Base-by-base conservation (phyloP, 306 rosid genomes). In the Rosa persica region DNA sequence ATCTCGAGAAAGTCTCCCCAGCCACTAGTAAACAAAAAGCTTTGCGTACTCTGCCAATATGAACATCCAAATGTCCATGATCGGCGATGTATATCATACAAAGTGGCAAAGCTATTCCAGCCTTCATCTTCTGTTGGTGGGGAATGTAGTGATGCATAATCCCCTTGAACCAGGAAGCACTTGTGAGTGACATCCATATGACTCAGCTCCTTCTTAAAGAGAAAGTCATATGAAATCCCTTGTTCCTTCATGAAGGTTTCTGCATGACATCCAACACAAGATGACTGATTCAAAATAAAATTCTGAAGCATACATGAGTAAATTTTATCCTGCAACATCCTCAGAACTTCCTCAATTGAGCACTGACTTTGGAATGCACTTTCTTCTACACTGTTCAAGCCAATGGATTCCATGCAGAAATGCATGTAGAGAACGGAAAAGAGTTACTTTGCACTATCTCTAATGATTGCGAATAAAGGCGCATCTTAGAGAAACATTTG, bases 11-110 rank as follows among this genome's bases (percentile, higher is more conserved):
- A 78, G 30, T 57, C 60, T 36, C 76, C 51, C 70, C 81, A 78
- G 44, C 81, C 81, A 40, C 13, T 43, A 25, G 76, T 55, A 20
- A 58, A 19, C 3, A 70, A 12, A 43, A 54, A 69, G 16, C 47
- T 54, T 12, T 17, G 16, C 0, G 48, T 42, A 19, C 20, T 20
- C 39, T 19, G 66, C 61, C 81, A 78, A 70, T 55, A 78, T 11
- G 81, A 70, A 55, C 60, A 78, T 48, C 57, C 58, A 44, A 78
- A 57, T 16, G 19, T 70, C 76, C 70, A 78, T 25, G 76, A 57
- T 20, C 9, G 47, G 12, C 42, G 11, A 12, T 42, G 39, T 2
- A 43, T 44, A 19, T 78, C 71, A 44, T 16, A 43, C 25, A 78
- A 70, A 9, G 40, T 70, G 15, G 71, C 19, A 8, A 16, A 2